Evolutionary conservation across 176 grass and related monocot species (phyloP), one percentile per base, ranked within the genome.

Genomic region (Rhynchospora breviuscula): DNA sequence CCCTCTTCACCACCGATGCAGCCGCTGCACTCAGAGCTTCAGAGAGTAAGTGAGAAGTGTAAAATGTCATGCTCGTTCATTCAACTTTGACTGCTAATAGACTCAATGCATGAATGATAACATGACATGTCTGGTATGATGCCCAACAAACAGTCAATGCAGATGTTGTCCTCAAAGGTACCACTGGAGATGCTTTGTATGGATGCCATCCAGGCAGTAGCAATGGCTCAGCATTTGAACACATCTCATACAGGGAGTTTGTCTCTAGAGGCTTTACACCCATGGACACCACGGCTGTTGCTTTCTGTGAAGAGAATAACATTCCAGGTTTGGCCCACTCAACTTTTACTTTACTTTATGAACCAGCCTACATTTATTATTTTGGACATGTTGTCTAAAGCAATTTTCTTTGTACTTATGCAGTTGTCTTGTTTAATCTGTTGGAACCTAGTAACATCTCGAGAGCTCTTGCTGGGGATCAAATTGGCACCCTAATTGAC

Each of bases 401-500:
- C 14, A 63, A 1, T 80, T 40, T 10, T 75, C 46, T 75, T 8
- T 23, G 48, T 85, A 7, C 84, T 80, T 67, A 60, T 90, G 89
- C 91, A 99, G 96, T 99, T 86, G 87, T 99, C 69, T 88, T 99
- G 59, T 95, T 99, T 91, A 92, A 93, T 89, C 86, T 99, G 58
- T 82, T 90, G 81, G 93, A 99, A 44, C 83, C 93, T 67, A 85
- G 91, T 78, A 95, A 93, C 89, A 93, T 99, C 62, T 93, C 93
- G 11, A 93, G 83, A 89, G 96, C 91, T 14, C 84, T 99, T 78
- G 89, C 89, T 79, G 96, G 96, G 59, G 91, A 99, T 46, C 89
- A 91, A 90, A 88, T 99, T 56, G 96, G 93, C 67, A 95, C 85
- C 0, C 87, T 99, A 79, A 89, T 95, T 86, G 96, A 95, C 53